Conservation (phyloP, 2,329 filamentous ascomycete species). For the Arthroderma sp. region DNA sequence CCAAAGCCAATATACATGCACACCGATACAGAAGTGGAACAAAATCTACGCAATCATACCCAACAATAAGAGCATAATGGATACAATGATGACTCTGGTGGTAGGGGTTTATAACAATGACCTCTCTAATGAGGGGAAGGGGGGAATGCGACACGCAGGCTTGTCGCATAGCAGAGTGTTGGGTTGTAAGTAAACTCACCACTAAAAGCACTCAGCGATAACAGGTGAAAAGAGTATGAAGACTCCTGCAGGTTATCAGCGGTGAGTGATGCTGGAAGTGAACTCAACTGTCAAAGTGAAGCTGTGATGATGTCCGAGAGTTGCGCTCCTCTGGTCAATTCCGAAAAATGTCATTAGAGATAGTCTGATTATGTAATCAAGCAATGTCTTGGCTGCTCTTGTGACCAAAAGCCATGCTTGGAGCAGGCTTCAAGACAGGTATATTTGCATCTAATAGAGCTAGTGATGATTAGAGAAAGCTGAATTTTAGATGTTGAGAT, state of each 20-base stretch:
- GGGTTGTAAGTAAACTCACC: not conserved
- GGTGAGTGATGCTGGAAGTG: not conserved
- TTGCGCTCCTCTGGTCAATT: not conserved
- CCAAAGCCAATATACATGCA: not conserved
- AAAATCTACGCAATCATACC: not conserved
- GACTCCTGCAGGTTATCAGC: not conserved
- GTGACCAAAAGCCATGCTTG: not conserved
- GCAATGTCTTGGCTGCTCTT: not conserved
- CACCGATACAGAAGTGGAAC: not conserved
- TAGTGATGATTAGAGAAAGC: no score
- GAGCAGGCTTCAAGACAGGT: not conserved
- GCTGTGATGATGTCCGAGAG: not conserved
- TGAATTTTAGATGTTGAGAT: no score
- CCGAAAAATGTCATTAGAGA: not conserved
- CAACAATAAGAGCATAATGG: not conserved
- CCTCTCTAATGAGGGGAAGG: not conserved
- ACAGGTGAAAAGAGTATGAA: not conserved
- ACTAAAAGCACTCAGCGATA: not conserved
- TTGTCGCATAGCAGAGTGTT: not conserved
- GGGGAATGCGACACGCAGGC: not conserved
- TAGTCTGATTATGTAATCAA: not conserved
- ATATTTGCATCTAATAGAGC: not conserved
- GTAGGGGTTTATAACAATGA: not conserved
- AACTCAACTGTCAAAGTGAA: not conserved
- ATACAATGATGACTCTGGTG: not conserved